These are phyloP conservation scores for Albizia julibrissin DNA, from an alignment of 306 rosid genomes.

Conservation along the genomic window DNA sequence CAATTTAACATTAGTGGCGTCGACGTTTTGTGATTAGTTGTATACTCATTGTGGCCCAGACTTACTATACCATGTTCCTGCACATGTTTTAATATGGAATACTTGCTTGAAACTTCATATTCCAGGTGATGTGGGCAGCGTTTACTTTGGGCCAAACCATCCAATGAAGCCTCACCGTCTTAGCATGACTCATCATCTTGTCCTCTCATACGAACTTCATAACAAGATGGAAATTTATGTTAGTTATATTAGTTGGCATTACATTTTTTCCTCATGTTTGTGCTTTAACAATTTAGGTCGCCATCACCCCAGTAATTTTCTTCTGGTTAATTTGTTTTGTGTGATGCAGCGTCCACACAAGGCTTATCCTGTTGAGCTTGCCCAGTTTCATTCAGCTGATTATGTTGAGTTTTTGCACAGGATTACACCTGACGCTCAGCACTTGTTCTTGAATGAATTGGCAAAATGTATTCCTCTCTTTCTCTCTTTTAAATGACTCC, in stretches of 20 bases:
- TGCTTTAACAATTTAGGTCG: slow-evolving; percentile 10
- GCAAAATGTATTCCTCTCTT: slow-evolving; percentile 58
- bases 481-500: not conserved
- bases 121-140: slow-evolving; percentile 98
- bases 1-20: not conserved
- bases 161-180: slow-evolving; percentile 99
- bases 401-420: slow-evolving; percentile 94
- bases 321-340: slow-evolving; percentile 20
- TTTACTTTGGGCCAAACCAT: slow-evolving; percentile 96
- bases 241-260: slow-evolving; percentile 39
- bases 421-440: slow-evolving; percentile 86
- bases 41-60: not conserved
- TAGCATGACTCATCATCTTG: slow-evolving; percentile 98
- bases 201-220: slow-evolving; percentile 94
- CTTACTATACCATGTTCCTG: not conserved
- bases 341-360: slow-evolving; percentile 92
- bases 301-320: slow-evolving; percentile 12
- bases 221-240: slow-evolving; percentile 97
- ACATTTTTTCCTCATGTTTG: slow-evolving; percentile 14
- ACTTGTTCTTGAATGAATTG: slow-evolving; percentile 74
- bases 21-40: slow-evolving; percentile 16
- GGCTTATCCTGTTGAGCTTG: slow-evolving; percentile 99
- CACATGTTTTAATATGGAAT: slow-evolving; percentile 2
- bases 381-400: slow-evolving; percentile 94
- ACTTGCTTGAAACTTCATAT: slow-evolving; percentile 30